These are phyloP conservation scores for Globisporangium okanoganense DNA, from an alignment of 352 stramenopile genomes.

Conservation along the genomic window DNA sequence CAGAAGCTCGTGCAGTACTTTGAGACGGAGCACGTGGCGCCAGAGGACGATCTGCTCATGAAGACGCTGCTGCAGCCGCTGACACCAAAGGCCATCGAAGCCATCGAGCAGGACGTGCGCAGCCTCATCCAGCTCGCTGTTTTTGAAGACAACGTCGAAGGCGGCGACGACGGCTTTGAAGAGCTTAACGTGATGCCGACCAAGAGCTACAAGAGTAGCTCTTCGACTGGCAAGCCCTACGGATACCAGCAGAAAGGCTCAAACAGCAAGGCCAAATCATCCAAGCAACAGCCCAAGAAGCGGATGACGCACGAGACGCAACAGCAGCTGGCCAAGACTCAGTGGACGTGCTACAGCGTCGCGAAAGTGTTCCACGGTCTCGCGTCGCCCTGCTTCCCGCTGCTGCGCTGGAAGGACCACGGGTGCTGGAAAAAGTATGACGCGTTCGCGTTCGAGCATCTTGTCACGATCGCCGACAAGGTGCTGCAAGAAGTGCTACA, in stretches of 20 bases:
- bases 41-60: constrained; percentile 30
- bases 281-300: neutral
- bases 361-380: constrained; percentile 78
- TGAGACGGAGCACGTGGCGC: constrained; percentile 33
- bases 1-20: constrained; percentile 62
- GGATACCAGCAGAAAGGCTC: neutral
- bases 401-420: constrained; percentile 59
- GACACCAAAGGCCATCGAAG: constrained; percentile 39
- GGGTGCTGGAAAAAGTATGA: constrained; percentile 62
- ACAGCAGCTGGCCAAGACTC: constrained; percentile 12
- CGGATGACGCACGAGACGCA: neutral
- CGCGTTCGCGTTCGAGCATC: constrained; percentile 64
- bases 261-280: neutral
- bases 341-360: constrained; percentile 67
- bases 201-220: neutral
- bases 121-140: constrained; percentile 29
- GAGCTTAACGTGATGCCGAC: neutral
- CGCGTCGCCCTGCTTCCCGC: constrained; percentile 55
- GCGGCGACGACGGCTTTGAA: neutral
- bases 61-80: constrained; percentile 45
- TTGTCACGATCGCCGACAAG: constrained; percentile 60
- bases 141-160: constrained; percentile 16
- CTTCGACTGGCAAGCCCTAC: neutral
- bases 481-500: constrained; percentile 30
- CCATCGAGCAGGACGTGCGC: constrained; percentile 51